These are phyloP conservation scores for Straminergon stramineum DNA, from an alignment of 225 moss, liverwort and hornwort genomes.

Conservation along the genomic window DNA sequence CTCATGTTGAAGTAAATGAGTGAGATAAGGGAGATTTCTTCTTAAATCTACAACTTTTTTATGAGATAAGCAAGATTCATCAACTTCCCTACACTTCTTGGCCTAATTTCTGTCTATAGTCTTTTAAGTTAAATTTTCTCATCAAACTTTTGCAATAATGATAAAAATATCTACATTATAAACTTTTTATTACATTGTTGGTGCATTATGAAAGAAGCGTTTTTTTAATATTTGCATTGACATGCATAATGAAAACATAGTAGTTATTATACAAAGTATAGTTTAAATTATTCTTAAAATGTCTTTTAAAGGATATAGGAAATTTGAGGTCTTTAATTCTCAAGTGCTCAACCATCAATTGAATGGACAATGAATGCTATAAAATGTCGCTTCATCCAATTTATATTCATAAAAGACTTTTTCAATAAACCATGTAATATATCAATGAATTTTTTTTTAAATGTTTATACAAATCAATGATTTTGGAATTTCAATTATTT, in stretches of 20 bases:
- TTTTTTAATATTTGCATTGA: background rate
- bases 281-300: background rate
- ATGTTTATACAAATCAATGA: no score
- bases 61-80: background rate
- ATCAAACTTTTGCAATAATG: accelerated
- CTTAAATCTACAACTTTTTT: background rate
- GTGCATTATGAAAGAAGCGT: background rate
- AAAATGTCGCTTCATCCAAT: no score
- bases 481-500: no score
- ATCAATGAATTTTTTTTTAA: no score
- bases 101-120: no score
- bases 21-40: background rate
- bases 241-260: background rate
- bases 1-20: background rate
- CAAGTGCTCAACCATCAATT: background rate
- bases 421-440: no score
- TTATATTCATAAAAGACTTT: no score
- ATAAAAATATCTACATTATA: background rate
- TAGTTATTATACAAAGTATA: background rate
- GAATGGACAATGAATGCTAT: background rate
- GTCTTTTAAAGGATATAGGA: background rate
- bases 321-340: background rate
- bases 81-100: background rate
- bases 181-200: background rate
- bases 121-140: background rate